phyloP scores from a whole-genome alignment of 805 yeast genomes.

The Lipomyces mesembrius region DNA sequence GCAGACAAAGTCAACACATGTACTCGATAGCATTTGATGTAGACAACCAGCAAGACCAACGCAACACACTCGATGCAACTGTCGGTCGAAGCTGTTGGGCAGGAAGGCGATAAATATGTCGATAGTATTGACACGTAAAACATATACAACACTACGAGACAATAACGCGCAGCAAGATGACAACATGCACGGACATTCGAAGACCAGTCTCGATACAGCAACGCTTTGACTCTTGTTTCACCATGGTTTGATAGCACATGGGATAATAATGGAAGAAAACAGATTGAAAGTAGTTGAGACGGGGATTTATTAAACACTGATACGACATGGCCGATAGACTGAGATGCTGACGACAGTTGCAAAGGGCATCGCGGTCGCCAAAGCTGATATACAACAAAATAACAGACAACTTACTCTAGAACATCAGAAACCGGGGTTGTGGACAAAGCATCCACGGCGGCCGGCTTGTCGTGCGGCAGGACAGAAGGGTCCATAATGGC shows the following conservation, averaged over 20 bases:
- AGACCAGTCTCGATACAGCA: no score
- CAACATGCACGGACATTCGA: not conserved
- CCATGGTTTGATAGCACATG: not conserved
- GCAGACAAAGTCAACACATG: not conserved
- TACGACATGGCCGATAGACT: not conserved
- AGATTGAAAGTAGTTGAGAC: no score
- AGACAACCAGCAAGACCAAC: slow-evolving; percentile 2
- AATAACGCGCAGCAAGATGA: not conserved
- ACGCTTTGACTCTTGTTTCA: no score
- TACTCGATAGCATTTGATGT: not conserved
- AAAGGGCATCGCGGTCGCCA: not conserved
- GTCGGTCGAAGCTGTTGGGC: not conserved
- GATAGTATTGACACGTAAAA: slow-evolving; percentile 2
- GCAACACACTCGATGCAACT: slow-evolving; percentile 1
- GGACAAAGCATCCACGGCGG: slow-evolving; percentile 10
- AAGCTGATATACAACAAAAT: not conserved
- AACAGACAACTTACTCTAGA: slow-evolving; percentile 12
- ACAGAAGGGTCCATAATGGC: slow-evolving; percentile 28
- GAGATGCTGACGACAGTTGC: slow-evolving; percentile 3
- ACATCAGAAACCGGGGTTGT: slow-evolving; percentile 11
- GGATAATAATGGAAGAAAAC: not conserved
- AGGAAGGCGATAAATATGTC: not conserved
- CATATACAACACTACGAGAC: not conserved
- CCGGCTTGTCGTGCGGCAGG: slow-evolving; percentile 12
- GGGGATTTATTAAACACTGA: not conserved